Base-by-base conservation (phyloP, 345 rosid genomes). In the Gossypium mustelinum region DNA sequence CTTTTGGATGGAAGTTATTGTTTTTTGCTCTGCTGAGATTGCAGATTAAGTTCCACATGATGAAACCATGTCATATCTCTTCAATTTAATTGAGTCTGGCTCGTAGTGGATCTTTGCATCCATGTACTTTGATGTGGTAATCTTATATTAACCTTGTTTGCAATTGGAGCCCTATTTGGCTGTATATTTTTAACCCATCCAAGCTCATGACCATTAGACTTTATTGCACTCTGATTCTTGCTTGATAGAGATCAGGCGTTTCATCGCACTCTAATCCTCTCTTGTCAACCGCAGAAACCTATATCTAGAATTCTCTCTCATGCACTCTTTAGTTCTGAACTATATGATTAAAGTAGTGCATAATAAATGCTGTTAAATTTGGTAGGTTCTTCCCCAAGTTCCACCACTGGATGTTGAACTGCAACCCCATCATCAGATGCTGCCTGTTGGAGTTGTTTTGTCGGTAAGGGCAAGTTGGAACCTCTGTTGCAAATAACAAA, bases 301-400 rank as follows among this genome's bases (percentile, higher is more conserved):
- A 68, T 27, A 51, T 11, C 22, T 43, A 50, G 72, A 25, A n/a
- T 20, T 48, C 72, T 48, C 41, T 68, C 27, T 39, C 58, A 25
- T 69, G 59, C 9, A 20, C 16, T 50, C 25, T 27, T 41, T 69
- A 25, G 62, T 54, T 24, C 74, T 70, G 48, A 48, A 59, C 20
- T 0, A 27, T 17, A 14, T 22, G 17, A 48, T 34, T n/a, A 22
- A 25, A 51, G 27, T 27, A 25, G 41, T 16, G 56, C 24, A 25
- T 70, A 60, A 45, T 44, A 9, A 13, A 24, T 14, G 25, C 47
- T 39, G 16, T 68, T 54, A 56, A 71, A 68, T 71, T 61, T 59
- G 77, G 79, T 82, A 94, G 98, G 84, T 60, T 57, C 96, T 95
- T 45, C 97, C 99, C 63, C 91, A 82, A 67, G 99, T 95, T 75